Evolutionary conservation across 768 basidiomycete species (phyloP), one percentile per base, ranked within the genome.

Genomic region (Naganishia antarctica): DNA sequence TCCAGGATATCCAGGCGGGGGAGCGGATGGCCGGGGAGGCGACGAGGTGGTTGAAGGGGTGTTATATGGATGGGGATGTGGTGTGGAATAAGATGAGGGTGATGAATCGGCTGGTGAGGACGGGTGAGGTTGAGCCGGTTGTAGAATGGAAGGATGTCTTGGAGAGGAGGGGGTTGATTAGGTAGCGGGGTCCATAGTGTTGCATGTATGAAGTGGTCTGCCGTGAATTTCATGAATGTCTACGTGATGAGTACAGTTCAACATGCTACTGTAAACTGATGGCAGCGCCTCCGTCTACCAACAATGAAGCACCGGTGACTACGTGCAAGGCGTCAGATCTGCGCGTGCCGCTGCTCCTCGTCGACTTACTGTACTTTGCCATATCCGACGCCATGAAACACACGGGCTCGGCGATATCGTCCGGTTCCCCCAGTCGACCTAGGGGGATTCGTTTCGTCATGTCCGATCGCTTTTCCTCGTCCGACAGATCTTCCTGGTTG

Each of bases 31-130:
- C 73, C 16, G 75, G 70, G 18, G 80, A 83, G 28, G 83, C 82
- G 34, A 83, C 83, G 62, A 78, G 93, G 59, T 96, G 93, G 93
- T 78, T 97, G 60, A 96, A 96, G 78, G 93, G 94, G 0, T 80
- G 81, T 67, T 82, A 82, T 65, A 69, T 81, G 28, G 81, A 81
- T 62, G 80, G 78, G 1, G 81, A 82, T 59, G 68, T 89, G 83
- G 74, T 94, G 83, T 80, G 76, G 78, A 80, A 81, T 63, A 70
- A 68, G 66, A 67, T 76, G 62, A 62, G 68, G 53, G 53, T 57
- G 53, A 37, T 57, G 53, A 57, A 57, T 40, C 53, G 53, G 2
- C 53, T n/a, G 6, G 53, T 57, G 23, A 37, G 53, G 53, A 57
- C 34, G 34, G 53, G 53, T 1, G 37, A 57, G 53, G 37, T 57